Evolutionary conservation across 2,329 filamentous ascomycete species (phyloP).

Genomic region (Orbilia brochopaga): DNA sequence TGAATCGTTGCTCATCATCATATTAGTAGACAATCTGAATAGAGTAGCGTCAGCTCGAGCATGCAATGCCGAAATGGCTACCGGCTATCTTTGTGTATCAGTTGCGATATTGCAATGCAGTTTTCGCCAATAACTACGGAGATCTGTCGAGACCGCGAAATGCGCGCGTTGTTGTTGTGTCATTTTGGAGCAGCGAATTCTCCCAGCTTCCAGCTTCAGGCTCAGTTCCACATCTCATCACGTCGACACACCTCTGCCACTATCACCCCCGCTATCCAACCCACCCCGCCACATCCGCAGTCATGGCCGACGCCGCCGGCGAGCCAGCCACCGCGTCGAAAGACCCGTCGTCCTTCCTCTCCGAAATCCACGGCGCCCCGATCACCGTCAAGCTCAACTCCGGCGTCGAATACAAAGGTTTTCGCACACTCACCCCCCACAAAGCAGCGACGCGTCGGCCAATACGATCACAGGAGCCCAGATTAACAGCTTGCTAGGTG

Average conservation of each 20-base stretch:
- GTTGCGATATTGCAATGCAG: too few relatives aligned
- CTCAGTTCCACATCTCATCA: not conserved
- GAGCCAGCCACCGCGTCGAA: constrained; percentile 59
- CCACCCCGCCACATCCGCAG: not conserved
- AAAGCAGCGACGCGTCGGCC: not conserved
- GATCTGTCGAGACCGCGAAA: too few relatives aligned
- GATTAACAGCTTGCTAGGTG: constrained; percentile 65
- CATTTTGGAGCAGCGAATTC: too few relatives aligned
- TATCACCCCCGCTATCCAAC: not conserved
- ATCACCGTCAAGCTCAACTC: constrained; percentile 98
- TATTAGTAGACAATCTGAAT: too few relatives aligned
- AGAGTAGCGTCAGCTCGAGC: too few relatives aligned
- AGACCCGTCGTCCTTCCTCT: constrained; percentile 90
- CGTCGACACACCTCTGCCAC: not conserved
- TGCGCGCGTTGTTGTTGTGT: too few relatives aligned
- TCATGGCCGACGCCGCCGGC: constrained; percentile 34
- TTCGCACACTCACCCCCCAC: not conserved
- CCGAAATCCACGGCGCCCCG: constrained; percentile 90
- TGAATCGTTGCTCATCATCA: too few relatives aligned
- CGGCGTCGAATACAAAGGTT: constrained; percentile 97
- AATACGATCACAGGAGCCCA: not conserved
- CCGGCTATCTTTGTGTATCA: too few relatives aligned
- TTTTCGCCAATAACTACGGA: too few relatives aligned
- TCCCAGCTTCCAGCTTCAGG: not conserved
- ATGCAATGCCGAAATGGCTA: too few relatives aligned